Conservation (phyloP, 495 filamentous ascomycete species). For the Penicillium arizonense region DNA sequence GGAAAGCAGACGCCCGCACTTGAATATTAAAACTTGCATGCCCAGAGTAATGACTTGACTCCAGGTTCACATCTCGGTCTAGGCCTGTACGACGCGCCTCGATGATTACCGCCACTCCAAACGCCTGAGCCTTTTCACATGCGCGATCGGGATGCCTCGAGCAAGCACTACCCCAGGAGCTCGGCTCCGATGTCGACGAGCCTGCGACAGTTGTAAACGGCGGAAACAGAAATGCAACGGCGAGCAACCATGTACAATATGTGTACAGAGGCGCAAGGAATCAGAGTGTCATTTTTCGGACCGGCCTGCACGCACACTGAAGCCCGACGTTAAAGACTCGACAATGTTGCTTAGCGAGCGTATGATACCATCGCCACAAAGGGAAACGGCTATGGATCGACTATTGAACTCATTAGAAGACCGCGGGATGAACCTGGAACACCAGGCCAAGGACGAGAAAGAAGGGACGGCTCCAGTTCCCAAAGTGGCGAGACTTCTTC, state of each 20-base stretch:
- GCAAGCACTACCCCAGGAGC: slow-evolving; percentile 34
- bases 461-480: slow-evolving; percentile 41
- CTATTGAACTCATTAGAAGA: slow-evolving; percentile 41
- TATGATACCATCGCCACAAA: slow-evolving; percentile 30
- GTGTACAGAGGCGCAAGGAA: slow-evolving; percentile 55
- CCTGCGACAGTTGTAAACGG: slow-evolving; percentile 76
- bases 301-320: slow-evolving; percentile 39
- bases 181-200: slow-evolving; percentile 44
- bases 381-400: slow-evolving; percentile 41
- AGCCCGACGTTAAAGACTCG: slow-evolving; percentile 31
- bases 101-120: background rate
- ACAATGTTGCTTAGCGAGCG: slow-evolving; percentile 43
- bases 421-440: slow-evolving; percentile 32
- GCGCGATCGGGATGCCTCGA: slow-evolving; percentile 31
- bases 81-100: background rate
- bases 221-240: slow-evolving; percentile 83
- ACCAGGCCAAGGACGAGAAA: slow-evolving; percentile 34
- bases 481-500: slow-evolving; percentile 51
- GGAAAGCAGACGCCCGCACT: slow-evolving; percentile 14
- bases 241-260: slow-evolving; percentile 66
- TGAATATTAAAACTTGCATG: background rate
- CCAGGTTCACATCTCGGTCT: background rate
- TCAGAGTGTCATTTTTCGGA: slow-evolving; percentile 46
- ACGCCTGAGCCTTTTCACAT: background rate
- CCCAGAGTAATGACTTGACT: background rate